Percentiles rank a stretch among this genome's conserved stretches.
phyloP scores from a whole-genome alignment of 2,329 filamentous ascomycete genomes.

The Cladophialophora carrionii region DNA sequence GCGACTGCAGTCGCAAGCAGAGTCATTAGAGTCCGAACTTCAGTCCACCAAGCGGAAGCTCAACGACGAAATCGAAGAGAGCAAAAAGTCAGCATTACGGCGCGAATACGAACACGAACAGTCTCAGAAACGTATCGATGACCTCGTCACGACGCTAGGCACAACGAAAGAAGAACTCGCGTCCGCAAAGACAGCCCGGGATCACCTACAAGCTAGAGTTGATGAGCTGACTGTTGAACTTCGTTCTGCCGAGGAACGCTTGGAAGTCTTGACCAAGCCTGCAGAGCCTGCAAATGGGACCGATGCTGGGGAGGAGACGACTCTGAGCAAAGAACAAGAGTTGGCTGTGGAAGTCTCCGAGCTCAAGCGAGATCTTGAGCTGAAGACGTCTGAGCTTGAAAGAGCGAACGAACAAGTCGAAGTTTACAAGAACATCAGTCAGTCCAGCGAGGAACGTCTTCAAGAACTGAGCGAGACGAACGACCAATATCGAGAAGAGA shows the following conservation, averaged over 20 bases:
- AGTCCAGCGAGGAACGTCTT: conserved; percentile 83
- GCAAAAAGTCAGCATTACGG: conserved; percentile 77
- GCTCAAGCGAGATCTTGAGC: conserved; percentile 81
- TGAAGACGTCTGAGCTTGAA: conserved; percentile 78
- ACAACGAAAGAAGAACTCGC: conserved; percentile 85
- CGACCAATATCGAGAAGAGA: conserved; percentile 85
- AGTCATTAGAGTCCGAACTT: conserved; percentile 78
- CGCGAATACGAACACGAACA: conserved; percentile 91
- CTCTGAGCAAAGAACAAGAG: conserved; percentile 71
- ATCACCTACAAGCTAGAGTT: conserved; percentile 85
- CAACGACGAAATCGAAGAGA: conserved; percentile 78
- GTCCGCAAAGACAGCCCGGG: conserved; percentile 80
- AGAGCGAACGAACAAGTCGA: conserved; percentile 79
- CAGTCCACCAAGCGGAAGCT: conserved; percentile 79
- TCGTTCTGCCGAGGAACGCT: conserved; percentile 83
- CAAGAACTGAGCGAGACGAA: conserved; percentile 77
- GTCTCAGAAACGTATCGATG: conserved; percentile 87
- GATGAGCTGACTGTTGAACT: conserved; percentile 88
- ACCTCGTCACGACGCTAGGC: conserved; percentile 77
- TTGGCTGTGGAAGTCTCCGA: conserved; percentile 81
- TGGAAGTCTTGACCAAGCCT: conserved; percentile 76
- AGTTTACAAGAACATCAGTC: conserved; percentile 85
- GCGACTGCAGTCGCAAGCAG: conserved; percentile 75
- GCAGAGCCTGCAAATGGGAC: conserved; percentile 49
- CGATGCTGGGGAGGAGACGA: conserved; percentile 58